A percentile compares a stretch with the other conserved stretches of the same genome.
phyloP scores from a whole-genome alignment of 2,329 filamentous ascomycete species.

The Stagonosporopsis chrysanthemi region DNA sequence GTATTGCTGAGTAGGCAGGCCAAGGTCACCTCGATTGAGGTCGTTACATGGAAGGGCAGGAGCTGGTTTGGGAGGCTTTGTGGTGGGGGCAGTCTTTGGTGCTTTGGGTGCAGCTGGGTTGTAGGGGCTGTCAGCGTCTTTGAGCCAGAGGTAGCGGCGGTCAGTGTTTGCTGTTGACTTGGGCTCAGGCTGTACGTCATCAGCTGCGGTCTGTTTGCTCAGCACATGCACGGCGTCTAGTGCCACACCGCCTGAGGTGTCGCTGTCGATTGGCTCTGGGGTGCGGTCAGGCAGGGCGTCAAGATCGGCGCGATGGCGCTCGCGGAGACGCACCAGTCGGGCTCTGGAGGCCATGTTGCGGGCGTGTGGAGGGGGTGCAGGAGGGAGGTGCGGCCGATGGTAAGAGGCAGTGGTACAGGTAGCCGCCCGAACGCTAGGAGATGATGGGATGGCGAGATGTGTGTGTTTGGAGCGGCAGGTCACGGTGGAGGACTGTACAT shows the following conservation, averaged over 20 bases:
- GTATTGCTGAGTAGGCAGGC: slow-evolving; percentile 48
- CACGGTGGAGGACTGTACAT: too few relatives aligned
- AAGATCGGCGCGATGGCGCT: slow-evolving; percentile 31
- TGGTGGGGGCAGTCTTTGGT: slow-evolving; percentile 6
- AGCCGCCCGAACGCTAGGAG: too few relatives aligned
- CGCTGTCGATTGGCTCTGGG: slow-evolving; percentile 23
- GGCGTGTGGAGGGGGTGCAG: neutral
- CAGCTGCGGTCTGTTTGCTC: slow-evolving; percentile 20
- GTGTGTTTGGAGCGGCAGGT: too few relatives aligned
- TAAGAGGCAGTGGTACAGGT: too few relatives aligned
- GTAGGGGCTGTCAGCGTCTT: slow-evolving; percentile 33
- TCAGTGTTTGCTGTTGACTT: slow-evolving; percentile 22
- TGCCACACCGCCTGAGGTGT: slow-evolving; percentile 31
- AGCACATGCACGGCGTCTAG: slow-evolving; percentile 16
- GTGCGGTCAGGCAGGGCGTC: slow-evolving; percentile 35
- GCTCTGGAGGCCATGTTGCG: slow-evolving; percentile 29
- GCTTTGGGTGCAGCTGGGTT: slow-evolving; percentile 23
- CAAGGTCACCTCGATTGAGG: slow-evolving; percentile 42
- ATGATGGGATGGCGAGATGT: too few relatives aligned
- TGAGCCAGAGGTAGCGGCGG: slow-evolving; percentile 31
- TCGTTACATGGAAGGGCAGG: slow-evolving; percentile 21
- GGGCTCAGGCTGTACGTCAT: neutral
- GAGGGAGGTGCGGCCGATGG: neutral
- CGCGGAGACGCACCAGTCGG: slow-evolving; percentile 35
- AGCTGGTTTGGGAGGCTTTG: neutral